Evolutionary conservation across 495 filamentous ascomycete species (phyloP).

Genomic region (Annulohypoxylon bovei): DNA sequence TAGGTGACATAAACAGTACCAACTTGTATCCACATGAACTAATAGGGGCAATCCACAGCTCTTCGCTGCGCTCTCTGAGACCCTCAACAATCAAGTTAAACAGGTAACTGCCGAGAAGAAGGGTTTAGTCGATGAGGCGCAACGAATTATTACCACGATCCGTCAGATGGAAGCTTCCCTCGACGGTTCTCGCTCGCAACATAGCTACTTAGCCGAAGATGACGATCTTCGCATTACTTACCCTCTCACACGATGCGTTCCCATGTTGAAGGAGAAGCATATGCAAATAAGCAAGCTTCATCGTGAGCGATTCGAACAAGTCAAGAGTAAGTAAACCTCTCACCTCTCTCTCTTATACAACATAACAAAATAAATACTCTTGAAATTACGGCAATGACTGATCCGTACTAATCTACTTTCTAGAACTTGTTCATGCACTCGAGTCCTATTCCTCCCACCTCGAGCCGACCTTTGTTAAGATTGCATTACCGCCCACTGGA

Average conservation of each 20-base stretch:
- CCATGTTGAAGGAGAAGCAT: conserved; percentile 85
- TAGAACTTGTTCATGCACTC: conserved; percentile 91
- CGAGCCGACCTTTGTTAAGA: conserved; percentile 81
- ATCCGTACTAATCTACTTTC: conserved; percentile 25
- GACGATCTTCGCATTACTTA: conserved; percentile 77
- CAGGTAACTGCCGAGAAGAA: conserved; percentile 86
- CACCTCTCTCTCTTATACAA: too few species aligned
- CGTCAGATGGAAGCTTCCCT: conserved; percentile 93
- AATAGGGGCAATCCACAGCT: conserved; percentile 64
- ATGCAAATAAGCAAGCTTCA: conserved; percentile 80
- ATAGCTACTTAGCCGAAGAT: conserved; percentile 61
- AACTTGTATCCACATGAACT: conserved; percentile 28
- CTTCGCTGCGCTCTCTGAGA: conserved; percentile 86
- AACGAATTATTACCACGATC: conserved; percentile 82
- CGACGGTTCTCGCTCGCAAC: conserved; percentile 73
- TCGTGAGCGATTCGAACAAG: conserved; percentile 89
- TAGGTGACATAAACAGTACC: conserved; percentile 52
- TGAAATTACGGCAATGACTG: not conserved
- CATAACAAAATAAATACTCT: too few species aligned
- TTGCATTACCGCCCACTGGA: conserved; percentile 82
- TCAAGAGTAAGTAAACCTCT: conserved; percentile 77
- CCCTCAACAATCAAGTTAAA: conserved; percentile 83
- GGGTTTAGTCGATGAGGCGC: conserved; percentile 84
- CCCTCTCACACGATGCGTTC: conserved; percentile 81
- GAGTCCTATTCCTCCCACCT: conserved; percentile 96